Evolutionary conservation across 2,329 filamentous ascomycete species (phyloP).

Genomic region (Colletotrichum euphorbiae): DNA sequence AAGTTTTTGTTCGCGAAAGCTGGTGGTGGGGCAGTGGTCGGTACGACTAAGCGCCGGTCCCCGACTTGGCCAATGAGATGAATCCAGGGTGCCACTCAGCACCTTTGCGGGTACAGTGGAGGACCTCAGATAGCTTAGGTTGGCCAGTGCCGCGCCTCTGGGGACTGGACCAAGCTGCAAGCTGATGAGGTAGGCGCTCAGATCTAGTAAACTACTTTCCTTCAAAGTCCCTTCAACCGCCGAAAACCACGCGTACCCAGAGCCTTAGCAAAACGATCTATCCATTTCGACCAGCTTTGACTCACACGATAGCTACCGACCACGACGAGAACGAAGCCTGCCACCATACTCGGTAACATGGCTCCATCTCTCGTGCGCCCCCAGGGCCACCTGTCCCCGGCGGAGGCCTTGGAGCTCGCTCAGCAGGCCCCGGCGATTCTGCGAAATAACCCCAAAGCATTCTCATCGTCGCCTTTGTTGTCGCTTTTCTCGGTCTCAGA

Average conservation of each 20-base stretch:
- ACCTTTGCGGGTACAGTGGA: neutral
- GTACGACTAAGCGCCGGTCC: conserved; percentile 21
- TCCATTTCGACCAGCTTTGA: too few relatives aligned
- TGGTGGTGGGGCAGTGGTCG: conserved; percentile 28
- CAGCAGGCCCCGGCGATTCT: conserved; percentile 70
- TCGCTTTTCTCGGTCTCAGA: conserved; percentile 71
- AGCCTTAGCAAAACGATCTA: neutral
- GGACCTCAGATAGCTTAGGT: neutral
- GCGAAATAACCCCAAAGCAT: conserved; percentile 63
- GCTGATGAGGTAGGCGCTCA: too few relatives aligned
- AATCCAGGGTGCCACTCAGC: neutral
- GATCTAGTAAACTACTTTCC: too few relatives aligned
- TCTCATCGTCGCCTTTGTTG: conserved; percentile 65
- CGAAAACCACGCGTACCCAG: neutral
- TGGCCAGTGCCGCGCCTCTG: conserved; percentile 6
- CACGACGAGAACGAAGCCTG: neutral
- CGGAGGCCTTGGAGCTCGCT: conserved; percentile 67
- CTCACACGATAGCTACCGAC: neutral
- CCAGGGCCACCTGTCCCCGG: conserved; percentile 66
- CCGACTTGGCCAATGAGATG: conserved; percentile 26
- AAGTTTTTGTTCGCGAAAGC: conserved; percentile 30
- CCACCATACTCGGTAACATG: conserved; percentile 51
- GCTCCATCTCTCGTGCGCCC: conserved; percentile 66
- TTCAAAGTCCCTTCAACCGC: neutral
- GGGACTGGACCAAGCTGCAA: too few relatives aligned